Conservation (phyloP, 208 protist genomes). For the Leishmania gerbilli region DNA sequence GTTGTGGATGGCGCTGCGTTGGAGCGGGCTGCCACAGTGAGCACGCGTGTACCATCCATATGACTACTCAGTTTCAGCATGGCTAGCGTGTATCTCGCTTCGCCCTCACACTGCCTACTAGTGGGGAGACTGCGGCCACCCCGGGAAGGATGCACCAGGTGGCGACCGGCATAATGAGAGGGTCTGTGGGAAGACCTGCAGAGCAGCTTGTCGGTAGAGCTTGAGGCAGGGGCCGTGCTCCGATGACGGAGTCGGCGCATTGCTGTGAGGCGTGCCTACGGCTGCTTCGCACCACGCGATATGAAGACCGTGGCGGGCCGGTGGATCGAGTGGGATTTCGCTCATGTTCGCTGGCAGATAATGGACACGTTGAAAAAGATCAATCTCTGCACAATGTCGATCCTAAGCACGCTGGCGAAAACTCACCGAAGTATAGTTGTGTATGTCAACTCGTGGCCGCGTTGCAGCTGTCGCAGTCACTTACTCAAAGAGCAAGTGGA, state of each 20-base stretch:
- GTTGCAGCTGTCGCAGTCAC: not conserved
- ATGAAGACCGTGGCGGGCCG: not conserved
- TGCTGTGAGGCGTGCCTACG: not conserved
- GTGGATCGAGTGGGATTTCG: not conserved
- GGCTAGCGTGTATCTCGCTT: not conserved
- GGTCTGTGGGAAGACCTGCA: not conserved
- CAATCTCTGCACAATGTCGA: not conserved
- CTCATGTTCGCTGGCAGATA: not conserved
- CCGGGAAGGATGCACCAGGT: not conserved
- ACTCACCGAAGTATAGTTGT: not conserved
- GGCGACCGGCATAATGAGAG: not conserved
- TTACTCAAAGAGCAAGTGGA: not conserved
- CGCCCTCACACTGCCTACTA: not conserved
- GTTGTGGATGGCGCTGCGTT: not conserved
- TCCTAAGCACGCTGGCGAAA: not conserved
- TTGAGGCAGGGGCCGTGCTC: not conserved
- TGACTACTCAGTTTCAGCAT: not conserved
- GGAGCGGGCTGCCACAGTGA: not conserved
- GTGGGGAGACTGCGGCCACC: not conserved
- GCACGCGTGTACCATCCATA: not conserved
- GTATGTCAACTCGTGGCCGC: not conserved
- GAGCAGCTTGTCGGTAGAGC: not conserved
- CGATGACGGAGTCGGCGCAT: not conserved
- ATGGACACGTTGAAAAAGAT: not conserved
- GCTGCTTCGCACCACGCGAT: not conserved